These are phyloP conservation scores for Pelargonium australe DNA, from an alignment of 441 rosid genomes.

Conservation along the genomic window DNA sequence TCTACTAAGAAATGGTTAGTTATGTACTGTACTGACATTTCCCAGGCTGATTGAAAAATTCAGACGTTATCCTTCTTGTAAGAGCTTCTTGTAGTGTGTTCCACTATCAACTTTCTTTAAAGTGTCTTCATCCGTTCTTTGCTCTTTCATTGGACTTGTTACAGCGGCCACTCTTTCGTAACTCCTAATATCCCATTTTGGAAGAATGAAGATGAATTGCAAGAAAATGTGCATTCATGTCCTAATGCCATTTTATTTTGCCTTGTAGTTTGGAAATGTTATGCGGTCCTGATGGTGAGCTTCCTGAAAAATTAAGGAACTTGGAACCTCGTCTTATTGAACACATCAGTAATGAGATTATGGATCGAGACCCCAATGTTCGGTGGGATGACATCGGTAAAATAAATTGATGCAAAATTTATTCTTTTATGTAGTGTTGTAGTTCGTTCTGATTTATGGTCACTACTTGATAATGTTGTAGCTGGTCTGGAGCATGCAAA, in stretches of 20 bases:
- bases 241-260: slow-evolving; percentile 14
- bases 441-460: slow-evolving; percentile 22
- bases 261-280: slow-evolving; percentile 73
- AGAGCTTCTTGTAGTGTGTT: neutral
- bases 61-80: slow-evolving; percentile 4
- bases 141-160: neutral
- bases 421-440: slow-evolving; percentile 10
- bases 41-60: neutral
- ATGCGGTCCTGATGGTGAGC: slow-evolving; percentile 95
- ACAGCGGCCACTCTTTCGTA: neutral
- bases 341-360: slow-evolving; percentile 93
- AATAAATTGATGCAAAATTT: slow-evolving; percentile 19
- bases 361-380: slow-evolving; percentile 91
- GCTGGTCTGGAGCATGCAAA: slow-evolving; percentile 99
- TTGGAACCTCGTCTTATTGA: slow-evolving; percentile 95
- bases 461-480: slow-evolving; percentile 29
- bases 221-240: slow-evolving; percentile 3
- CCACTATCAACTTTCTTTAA: neutral
- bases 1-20: slow-evolving; percentile 81
- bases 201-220: neutral
- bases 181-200: too few species aligned
- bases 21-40: slow-evolving; percentile 11
- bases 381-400: slow-evolving; percentile 97
- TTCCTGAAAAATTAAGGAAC: slow-evolving; percentile 87
- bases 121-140: neutral